Evolutionary conservation across 257 asterid genomes (phyloP).

Genomic region (Capsicum baccatum): DNA sequence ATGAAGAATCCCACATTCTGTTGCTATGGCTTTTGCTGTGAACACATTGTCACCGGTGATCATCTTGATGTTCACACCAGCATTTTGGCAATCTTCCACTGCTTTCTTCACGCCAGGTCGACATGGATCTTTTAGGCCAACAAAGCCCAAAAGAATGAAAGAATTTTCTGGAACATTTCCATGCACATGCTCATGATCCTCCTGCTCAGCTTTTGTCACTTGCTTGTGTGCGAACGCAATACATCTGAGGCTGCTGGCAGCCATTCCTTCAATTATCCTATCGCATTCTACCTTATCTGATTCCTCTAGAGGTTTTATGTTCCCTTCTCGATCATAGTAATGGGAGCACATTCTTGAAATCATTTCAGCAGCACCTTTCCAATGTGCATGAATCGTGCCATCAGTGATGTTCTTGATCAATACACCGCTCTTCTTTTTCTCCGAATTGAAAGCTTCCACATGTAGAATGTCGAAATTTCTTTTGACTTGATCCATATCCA

Average conservation of each 20-base stretch:
- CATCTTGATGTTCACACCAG: constrained; percentile 74
- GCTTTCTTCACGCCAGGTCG: constrained; percentile 69
- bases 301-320: constrained; percentile 39
- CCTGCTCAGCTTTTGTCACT: constrained; percentile 28
- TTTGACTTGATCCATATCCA: constrained; percentile 60
- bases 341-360: constrained; percentile 58
- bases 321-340: constrained; percentile 53
- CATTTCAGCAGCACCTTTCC: constrained; percentile 95
- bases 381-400: constrained; percentile 49
- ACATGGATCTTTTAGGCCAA: constrained; percentile 74
- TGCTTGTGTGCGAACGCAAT: constrained; percentile 69
- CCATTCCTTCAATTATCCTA: constrained; percentile 63
- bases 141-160: constrained; percentile 55
- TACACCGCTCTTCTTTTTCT: constrained; percentile 78
- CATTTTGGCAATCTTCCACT: constrained; percentile 61
- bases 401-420: constrained; percentile 45
- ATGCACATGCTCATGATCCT: background rate
- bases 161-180: constrained; percentile 42
- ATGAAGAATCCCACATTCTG: constrained; percentile 67
- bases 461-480: constrained; percentile 40
- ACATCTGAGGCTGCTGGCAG: constrained; percentile 71
- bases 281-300: constrained; percentile 39
- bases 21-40: constrained; percentile 79
- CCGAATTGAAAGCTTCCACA: constrained; percentile 77
- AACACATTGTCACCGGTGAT: constrained; percentile 76